A percentile compares a stretch with the other conserved stretches of the same genome.
phyloP scores from a whole-genome alignment of 768 basidiomycete genomes.

The Brasilioporus rufonigricans region DNA sequence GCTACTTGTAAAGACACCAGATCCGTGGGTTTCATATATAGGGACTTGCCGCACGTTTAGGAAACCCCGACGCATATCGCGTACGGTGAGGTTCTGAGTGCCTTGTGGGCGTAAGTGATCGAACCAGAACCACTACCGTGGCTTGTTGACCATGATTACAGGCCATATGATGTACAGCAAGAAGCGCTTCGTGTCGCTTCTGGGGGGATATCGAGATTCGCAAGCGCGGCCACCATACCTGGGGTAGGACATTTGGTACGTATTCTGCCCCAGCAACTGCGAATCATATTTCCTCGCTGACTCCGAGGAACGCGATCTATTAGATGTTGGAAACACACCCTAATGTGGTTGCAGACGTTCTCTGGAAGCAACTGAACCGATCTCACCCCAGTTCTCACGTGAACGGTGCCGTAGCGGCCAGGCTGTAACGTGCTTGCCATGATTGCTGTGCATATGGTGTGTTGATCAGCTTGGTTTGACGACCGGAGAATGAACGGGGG shows the following conservation, averaged over 20 bases:
- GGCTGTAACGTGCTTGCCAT: no score
- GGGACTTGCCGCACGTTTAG: neutral
- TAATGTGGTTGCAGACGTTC: neutral
- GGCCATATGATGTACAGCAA: neutral
- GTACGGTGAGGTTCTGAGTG: neutral
- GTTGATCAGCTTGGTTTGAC: neutral
- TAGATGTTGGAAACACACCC: neutral
- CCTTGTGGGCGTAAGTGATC: neutral
- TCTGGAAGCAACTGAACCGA: no score
- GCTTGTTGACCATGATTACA: neutral
- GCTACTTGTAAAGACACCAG: neutral
- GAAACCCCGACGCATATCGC: neutral
- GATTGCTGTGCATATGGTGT: neutral
- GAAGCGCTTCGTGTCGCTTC: neutral
- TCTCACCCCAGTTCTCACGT: neutral
- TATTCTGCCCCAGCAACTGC: neutral
- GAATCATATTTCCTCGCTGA: neutral
- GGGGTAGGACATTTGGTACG: constrained; percentile 1
- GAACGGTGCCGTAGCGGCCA: no score
- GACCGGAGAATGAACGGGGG: neutral
- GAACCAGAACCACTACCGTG: no score
- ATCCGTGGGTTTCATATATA: neutral
- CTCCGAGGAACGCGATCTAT: neutral
- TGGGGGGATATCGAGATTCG: neutral
- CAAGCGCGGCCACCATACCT: neutral